Conservation (phyloP, 2,329 filamentous ascomycete species). For the Chrysoporthe puriensis region DNA sequence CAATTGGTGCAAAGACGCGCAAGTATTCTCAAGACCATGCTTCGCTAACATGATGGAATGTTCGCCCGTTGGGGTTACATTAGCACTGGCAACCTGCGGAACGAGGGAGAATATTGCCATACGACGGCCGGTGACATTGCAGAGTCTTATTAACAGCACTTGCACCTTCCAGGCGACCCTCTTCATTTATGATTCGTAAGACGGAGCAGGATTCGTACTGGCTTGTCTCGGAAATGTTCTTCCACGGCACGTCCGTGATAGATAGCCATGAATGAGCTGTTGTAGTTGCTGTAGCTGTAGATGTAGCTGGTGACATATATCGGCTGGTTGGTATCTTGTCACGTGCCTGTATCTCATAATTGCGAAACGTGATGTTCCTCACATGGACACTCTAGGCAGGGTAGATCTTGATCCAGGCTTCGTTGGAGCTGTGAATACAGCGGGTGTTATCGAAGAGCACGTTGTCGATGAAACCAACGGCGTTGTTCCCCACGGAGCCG, state of each 20-base stretch:
- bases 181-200: too few relatives aligned
- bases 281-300: slow-evolving; percentile 45
- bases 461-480: slow-evolving; percentile 43
- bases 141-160: too few relatives aligned
- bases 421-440: slow-evolving; percentile 44
- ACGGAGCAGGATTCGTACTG: slow-evolving; percentile 42
- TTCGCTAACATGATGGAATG: too few relatives aligned
- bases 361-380: slow-evolving; percentile 48
- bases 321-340: slow-evolving; percentile 48
- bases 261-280: slow-evolving; percentile 44
- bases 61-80: too few relatives aligned
- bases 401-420: slow-evolving; percentile 49
- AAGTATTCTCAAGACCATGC: too few relatives aligned
- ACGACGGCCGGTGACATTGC: too few relatives aligned
- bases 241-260: slow-evolving; percentile 52
- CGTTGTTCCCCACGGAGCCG: slow-evolving; percentile 42
- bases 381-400: slow-evolving; percentile 44
- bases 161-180: too few relatives aligned
- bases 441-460: slow-evolving; percentile 43
- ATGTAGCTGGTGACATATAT: slow-evolving; percentile 53
- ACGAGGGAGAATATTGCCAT: too few relatives aligned
- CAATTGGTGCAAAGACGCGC: too few relatives aligned
- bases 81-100: too few relatives aligned
- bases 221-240: slow-evolving; percentile 54
- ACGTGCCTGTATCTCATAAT: slow-evolving; percentile 38